phyloP scores from a whole-genome alignment of 306 rosid species.

The Potentilla sterilis region DNA sequence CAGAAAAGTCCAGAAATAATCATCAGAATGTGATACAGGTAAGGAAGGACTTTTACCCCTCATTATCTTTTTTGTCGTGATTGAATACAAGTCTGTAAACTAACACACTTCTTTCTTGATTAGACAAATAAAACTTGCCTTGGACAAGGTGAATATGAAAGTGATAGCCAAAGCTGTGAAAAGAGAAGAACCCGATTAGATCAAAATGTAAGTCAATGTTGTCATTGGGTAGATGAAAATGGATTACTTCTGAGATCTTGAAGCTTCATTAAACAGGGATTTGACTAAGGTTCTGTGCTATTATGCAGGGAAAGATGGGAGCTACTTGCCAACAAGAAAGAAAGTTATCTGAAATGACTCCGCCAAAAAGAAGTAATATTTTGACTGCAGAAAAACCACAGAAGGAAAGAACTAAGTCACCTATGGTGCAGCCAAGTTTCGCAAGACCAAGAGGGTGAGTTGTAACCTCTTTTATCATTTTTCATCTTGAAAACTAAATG shows the following conservation, averaged over 20 bases:
- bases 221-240: neutral
- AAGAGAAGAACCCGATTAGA: constrained; percentile 30
- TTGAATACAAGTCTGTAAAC: constrained; percentile 16
- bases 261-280: neutral
- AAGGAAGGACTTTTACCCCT: constrained; percentile 5
- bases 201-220: constrained; percentile 37
- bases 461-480: neutral
- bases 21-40: constrained; percentile 34
- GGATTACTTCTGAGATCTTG: neutral
- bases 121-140: constrained; percentile 40
- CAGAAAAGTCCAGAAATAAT: constrained; percentile 35
- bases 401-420: constrained; percentile 33
- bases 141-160: constrained; percentile 23
- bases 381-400: constrained; percentile 23
- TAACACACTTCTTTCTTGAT: constrained; percentile 4
- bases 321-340: constrained; percentile 13
- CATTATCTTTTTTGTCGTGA: neutral
- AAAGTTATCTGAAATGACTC: constrained; percentile 34
- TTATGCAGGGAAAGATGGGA: constrained; percentile 39
- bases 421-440: constrained; percentile 27
- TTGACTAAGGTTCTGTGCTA: constrained; percentile 6
- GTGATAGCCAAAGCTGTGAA: constrained; percentile 28
- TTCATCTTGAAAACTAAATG: neutral
- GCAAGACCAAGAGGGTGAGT: constrained; percentile 47
- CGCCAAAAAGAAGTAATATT: constrained; percentile 22